Base-by-base conservation (phyloP, 768 basidiomycete species). In the Hypholoma fasciculare region DNA sequence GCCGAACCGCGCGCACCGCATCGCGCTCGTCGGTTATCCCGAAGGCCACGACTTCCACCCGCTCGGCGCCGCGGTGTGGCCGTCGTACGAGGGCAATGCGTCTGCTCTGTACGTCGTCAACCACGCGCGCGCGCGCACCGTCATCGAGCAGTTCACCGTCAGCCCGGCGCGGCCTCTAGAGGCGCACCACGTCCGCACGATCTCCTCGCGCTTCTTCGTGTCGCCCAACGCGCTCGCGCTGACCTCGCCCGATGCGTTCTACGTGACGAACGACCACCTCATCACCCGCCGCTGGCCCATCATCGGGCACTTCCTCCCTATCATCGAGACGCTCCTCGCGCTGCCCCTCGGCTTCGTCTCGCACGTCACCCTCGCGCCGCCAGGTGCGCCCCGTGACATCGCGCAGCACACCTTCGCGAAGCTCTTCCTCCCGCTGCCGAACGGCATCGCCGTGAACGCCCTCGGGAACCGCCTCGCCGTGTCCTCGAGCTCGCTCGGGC, bases 241-340 rank as follows among this genome's bases (percentile, higher is more conserved):
- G 34, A 86, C 88, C 8, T 82, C 86, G 43, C 82, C 85, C 1
- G 78, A 81, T 56, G 82, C 86, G 1, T 90, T 92, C 69, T 90
- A 86, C 64, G 79, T 91, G 49, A 82, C 82, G 42, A 88, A 92
- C 65, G 90, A 92, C 67, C 90, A 92, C 64, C 70, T 82, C 37
- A 67, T 89, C 65, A 89, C 87, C 2, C 79, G 86, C 7, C 83
- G 89, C 13, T 72, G 85, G 17, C 84, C 85, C 0, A 65, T 70
- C 9, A 39, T 87, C n/a, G 84, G 84, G 8, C 70, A 72, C 42
- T 56, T 85, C 23, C 63, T 85, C 0, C 82, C 88, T 2, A 6
- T 85, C 37, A 43, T 80, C 53, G 90, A 92, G 66, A 78, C 83
- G 4, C 0, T 85, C 16, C 69, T 86, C 3, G 81, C 69, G 5